Conservation (phyloP, 2,329 filamentous ascomycete species). For the Geosmithia putterillii region DNA sequence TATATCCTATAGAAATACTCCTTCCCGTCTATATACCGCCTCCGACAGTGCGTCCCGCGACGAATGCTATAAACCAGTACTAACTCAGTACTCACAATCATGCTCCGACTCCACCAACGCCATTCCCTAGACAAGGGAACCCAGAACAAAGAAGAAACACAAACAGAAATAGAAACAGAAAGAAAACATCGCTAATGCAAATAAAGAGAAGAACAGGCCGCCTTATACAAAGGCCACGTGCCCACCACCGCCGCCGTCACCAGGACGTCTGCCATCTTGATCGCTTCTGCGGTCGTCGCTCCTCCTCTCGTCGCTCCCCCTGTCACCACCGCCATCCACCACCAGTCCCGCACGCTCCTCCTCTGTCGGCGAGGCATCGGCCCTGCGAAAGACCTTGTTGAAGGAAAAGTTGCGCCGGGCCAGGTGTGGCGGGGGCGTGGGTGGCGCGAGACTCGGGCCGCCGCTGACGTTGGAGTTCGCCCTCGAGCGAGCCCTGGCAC, state of each 20-base stretch:
- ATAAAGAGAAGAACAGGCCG: neutral
- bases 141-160: too few species aligned
- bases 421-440: slow-evolving; percentile 46
- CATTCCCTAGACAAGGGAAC: too few species aligned
- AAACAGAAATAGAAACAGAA: neutral
- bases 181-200: neutral
- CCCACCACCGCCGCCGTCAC: neutral
- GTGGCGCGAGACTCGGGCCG: slow-evolving; percentile 28
- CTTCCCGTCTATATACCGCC: too few species aligned
- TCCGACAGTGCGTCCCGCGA: too few species aligned
- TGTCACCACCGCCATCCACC: slow-evolving; percentile 43
- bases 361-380: slow-evolving; percentile 48
- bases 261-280: neutral
- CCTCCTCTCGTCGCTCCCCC: neutral
- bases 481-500: neutral
- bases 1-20: too few species aligned
- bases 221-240: neutral
- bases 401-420: slow-evolving; percentile 82
- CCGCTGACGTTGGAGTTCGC: slow-evolving; percentile 23
- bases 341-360: slow-evolving; percentile 77
- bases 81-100: too few species aligned
- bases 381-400: slow-evolving; percentile 58
- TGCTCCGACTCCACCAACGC: too few species aligned
- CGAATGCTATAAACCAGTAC: too few species aligned
- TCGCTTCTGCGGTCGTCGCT: neutral